phyloP scores from a whole-genome alignment of 352 stramenopile genomes.

The Phytophthora pisi region DNA sequence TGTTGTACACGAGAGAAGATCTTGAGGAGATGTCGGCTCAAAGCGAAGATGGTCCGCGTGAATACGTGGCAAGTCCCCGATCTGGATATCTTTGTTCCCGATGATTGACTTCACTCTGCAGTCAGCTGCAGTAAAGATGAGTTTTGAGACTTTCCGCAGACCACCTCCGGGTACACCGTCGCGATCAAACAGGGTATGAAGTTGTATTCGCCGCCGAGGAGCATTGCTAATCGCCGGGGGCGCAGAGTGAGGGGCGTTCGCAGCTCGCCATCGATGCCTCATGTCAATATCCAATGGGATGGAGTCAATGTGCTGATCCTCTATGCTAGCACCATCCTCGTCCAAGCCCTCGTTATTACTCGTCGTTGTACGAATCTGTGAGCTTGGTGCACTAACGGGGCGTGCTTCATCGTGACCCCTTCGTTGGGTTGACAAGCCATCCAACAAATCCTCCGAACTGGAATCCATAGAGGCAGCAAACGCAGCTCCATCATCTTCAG shows the following conservation, averaged over 20 bases:
- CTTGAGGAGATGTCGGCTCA: constrained; percentile 38
- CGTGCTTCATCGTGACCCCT: constrained; percentile 6
- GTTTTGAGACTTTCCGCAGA: constrained; percentile 51
- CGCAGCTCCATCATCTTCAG: not conserved
- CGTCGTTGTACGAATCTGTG: not conserved
- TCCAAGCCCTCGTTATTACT: constrained; percentile 13
- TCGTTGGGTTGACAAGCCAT: not conserved
- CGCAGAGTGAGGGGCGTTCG: constrained; percentile 37
- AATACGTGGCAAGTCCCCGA: constrained; percentile 32
- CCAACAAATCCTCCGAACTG: not conserved
- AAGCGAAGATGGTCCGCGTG: constrained; percentile 46
- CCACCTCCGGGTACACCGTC: constrained; percentile 38
- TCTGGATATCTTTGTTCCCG: constrained; percentile 57
- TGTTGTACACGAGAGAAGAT: constrained; percentile 48
- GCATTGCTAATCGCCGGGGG: constrained; percentile 21
- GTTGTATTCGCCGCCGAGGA: constrained; percentile 12
- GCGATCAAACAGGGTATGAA: constrained; percentile 42
- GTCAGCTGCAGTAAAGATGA: constrained; percentile 69
- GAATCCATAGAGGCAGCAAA: constrained; percentile 9
- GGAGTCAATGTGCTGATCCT: constrained; percentile 6
- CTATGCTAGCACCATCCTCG: constrained; percentile 4
- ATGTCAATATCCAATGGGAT: not conserved
- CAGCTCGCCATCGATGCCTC: constrained; percentile 21
- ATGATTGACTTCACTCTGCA: constrained; percentile 68
- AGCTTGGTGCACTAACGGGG: constrained; percentile 22